A percentile compares a stretch with the other conserved stretches of the same genome.
These are phyloP conservation scores for Ophiostoma quercus DNA, from an alignment of 2,329 filamentous ascomycete species.

Conservation along the genomic window DNA sequence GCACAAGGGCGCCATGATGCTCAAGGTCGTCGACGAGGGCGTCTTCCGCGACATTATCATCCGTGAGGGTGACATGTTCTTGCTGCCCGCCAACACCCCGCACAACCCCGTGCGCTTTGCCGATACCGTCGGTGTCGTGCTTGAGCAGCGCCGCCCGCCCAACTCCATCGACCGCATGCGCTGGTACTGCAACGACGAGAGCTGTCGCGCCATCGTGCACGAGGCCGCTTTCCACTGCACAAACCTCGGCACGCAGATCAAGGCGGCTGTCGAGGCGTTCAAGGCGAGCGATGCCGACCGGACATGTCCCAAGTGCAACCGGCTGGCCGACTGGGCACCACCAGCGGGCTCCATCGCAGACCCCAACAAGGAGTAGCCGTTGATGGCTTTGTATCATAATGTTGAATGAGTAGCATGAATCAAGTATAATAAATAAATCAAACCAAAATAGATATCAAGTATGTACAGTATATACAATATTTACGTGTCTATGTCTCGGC, in stretches of 20 bases:
- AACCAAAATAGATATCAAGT: background rate
- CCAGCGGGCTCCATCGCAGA: constrained; percentile 54
- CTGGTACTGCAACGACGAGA: constrained; percentile 65
- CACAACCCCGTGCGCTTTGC: constrained; percentile 93
- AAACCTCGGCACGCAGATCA: constrained; percentile 90
- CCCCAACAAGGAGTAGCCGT: constrained; percentile 47
- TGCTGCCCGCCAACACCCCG: constrained; percentile 88
- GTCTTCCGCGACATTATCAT: constrained; percentile 81
- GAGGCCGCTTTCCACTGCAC: constrained; percentile 84
- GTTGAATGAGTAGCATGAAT: background rate
- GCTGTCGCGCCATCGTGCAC: constrained; percentile 67
- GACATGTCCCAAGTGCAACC: constrained; percentile 72
- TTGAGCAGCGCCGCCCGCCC: constrained; percentile 75
- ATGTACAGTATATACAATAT: constrained; percentile 14
- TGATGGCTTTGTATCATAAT: background rate
- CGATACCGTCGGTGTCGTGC: constrained; percentile 86
- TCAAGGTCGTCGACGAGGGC: constrained; percentile 76
- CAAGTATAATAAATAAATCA: background rate
- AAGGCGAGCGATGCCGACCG: constrained; percentile 61
- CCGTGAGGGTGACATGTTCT: constrained; percentile 87
- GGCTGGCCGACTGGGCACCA: constrained; percentile 55
- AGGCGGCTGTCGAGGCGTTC: constrained; percentile 80
- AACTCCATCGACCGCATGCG: constrained; percentile 67
- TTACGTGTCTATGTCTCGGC: constrained; percentile 53
- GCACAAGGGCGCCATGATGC: constrained; percentile 84